These are phyloP conservation scores for Incumbomyces lentus DNA, from an alignment of 2,329 filamentous ascomycete species.

Conservation along the genomic window DNA sequence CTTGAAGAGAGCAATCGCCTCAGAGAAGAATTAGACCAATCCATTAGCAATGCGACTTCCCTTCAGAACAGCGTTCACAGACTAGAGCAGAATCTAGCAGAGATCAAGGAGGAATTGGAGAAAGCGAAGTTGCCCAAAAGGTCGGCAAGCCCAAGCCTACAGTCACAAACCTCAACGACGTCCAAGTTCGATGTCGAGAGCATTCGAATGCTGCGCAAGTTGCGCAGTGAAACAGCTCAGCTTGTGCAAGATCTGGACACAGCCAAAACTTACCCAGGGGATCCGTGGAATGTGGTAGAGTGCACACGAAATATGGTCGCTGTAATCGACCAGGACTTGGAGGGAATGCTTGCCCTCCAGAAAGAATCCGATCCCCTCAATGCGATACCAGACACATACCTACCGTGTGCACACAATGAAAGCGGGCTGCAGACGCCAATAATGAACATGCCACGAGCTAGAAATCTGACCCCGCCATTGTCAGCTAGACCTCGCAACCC, in stretches of 20 bases:
- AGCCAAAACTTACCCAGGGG: slow-evolving; percentile 1
- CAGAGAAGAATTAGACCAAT: slow-evolving; percentile 2
- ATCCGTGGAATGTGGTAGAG: slow-evolving; percentile 6
- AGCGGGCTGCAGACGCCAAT: not conserved
- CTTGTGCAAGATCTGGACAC: slow-evolving; percentile 7
- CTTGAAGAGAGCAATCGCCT: slow-evolving; percentile 5
- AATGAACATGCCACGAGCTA: not conserved
- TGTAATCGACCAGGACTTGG: slow-evolving; percentile 40
- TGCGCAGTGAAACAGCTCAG: slow-evolving; percentile 5
- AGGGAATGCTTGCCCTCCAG: not conserved
- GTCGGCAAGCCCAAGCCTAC: slow-evolving; percentile 1
- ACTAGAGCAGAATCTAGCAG: slow-evolving; percentile 5
- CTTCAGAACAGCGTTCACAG: slow-evolving; percentile 4
- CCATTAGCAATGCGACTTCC: not conserved
- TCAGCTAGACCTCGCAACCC: not conserved
- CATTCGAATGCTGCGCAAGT: slow-evolving; percentile 2
- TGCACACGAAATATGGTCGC: slow-evolving; percentile 37
- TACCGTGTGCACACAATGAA: slow-evolving; percentile 1
- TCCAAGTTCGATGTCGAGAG: slow-evolving; percentile 4
- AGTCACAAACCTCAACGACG: slow-evolving; percentile 2
- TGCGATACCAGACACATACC: not conserved
- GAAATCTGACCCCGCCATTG: slow-evolving; percentile 3
- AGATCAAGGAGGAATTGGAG: slow-evolving; percentile 2
- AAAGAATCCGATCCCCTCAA: not conserved
- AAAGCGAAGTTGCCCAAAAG: slow-evolving; percentile 2